A percentile compares a stretch with the other conserved stretches of the same genome.
Evolutionary conservation across 257 asterid genomes (phyloP).

Genomic region (Nicotiana obtusifolia): DNA sequence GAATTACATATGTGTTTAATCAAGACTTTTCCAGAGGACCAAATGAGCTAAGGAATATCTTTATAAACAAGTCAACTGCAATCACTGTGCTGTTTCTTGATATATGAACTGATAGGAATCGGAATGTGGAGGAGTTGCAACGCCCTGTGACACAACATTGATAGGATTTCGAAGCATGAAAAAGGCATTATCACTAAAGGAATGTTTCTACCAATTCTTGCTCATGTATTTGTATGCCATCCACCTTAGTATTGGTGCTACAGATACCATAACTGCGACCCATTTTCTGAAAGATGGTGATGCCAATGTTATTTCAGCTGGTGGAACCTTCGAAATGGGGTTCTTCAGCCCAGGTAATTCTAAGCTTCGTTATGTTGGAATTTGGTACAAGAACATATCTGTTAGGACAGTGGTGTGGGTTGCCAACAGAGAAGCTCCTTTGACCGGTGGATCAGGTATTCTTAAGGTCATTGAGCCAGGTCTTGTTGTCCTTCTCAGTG

Average conservation of each 20-base stretch:
- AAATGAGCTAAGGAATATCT: too few relatives aligned
- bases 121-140: neutral
- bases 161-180: neutral
- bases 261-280: conserved; percentile 15
- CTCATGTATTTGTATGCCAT: neutral
- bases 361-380: conserved; percentile 12
- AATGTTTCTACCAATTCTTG: neutral
- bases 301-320: conserved; percentile 8
- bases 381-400: conserved; percentile 15
- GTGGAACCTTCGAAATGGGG: conserved; percentile 22
- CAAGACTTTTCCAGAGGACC: too few relatives aligned
- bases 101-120: neutral
- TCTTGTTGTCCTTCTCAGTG: conserved; percentile 12
- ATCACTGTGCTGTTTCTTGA: neutral
- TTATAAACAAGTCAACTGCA: too few relatives aligned
- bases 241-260: neutral
- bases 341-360: conserved; percentile 25
- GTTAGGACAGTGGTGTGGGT: conserved; percentile 10
- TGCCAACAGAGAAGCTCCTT: conserved; percentile 18
- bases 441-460: conserved; percentile 10
- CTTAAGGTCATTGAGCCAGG: conserved; percentile 14
- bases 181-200: neutral
- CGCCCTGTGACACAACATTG: neutral
- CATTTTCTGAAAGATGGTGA: conserved; percentile 13
- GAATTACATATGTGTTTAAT: too few relatives aligned